Evolutionary conservation across 2,329 filamentous ascomycete species (phyloP).

Genomic region (Claviceps capensis): DNA sequence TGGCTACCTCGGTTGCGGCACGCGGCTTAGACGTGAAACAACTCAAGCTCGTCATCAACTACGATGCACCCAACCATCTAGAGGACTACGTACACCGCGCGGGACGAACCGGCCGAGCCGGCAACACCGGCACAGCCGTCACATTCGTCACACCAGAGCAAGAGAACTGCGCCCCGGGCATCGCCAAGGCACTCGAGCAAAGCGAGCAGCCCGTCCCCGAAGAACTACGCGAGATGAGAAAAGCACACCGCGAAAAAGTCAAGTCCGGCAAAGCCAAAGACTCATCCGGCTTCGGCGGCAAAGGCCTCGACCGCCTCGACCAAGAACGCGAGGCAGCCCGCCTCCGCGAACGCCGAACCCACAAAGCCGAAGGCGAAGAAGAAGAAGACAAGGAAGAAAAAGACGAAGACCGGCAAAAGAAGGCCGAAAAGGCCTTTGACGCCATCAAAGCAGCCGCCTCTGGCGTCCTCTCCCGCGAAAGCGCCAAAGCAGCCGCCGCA

Average conservation of each 20-base stretch:
- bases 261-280: slow-evolving; percentile 86
- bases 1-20: slow-evolving; percentile 90
- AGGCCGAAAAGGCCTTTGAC: slow-evolving; percentile 53
- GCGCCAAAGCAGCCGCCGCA: slow-evolving; percentile 27
- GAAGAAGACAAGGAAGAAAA: slow-evolving; percentile 75
- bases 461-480: slow-evolving; percentile 38
- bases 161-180: slow-evolving; percentile 77
- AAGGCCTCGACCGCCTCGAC: slow-evolving; percentile 83
- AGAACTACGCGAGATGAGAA: slow-evolving; percentile 48
- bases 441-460: slow-evolving; percentile 51
- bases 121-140: slow-evolving; percentile 86
- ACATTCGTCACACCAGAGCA: slow-evolving; percentile 89
- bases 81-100: slow-evolving; percentile 95
- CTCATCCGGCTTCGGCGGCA: slow-evolving; percentile 82
- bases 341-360: slow-evolving; percentile 73
- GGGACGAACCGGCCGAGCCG: slow-evolving; percentile 85
- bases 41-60: slow-evolving; percentile 90
- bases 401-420: slow-evolving; percentile 59
- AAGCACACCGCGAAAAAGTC: slow-evolving; percentile 74
- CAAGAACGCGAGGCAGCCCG: slow-evolving; percentile 81
- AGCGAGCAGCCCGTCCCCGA: slow-evolving; percentile 76
- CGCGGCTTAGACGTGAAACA: slow-evolving; percentile 93
- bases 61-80: slow-evolving; percentile 82
- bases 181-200: slow-evolving; percentile 83
- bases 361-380: slow-evolving; percentile 73